Conservation (phyloP, 495 filamentous ascomycete genomes). For the Evansstolkia leycettana region DNA sequence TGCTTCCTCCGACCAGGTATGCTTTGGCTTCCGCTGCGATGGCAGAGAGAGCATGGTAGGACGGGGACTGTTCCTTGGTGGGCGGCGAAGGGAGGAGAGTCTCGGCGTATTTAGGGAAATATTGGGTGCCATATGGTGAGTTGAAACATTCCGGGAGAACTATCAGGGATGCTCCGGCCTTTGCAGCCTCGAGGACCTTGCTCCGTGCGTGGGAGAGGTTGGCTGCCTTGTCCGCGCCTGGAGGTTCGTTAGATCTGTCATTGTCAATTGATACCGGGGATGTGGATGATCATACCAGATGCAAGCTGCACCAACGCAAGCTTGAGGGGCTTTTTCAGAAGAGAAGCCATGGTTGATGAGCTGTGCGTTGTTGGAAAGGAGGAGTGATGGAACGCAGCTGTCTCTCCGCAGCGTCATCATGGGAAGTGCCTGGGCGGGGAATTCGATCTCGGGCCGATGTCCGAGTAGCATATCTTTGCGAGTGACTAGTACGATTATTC, state of each 20-base stretch:
- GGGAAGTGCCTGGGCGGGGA: too few relatives aligned
- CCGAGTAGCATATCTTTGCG: too few relatives aligned
- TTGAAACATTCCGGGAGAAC: constrained; percentile 85
- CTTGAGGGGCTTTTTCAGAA: constrained; percentile 64
- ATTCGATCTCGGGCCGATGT: too few relatives aligned
- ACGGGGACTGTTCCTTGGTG: constrained; percentile 54
- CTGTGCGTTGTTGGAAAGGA: too few relatives aligned
- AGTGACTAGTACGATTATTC: too few relatives aligned
- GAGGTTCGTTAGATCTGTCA: too few relatives aligned
- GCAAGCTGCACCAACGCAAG: constrained; percentile 75
- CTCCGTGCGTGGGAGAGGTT: constrained; percentile 74
- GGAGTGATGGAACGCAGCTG: too few relatives aligned
- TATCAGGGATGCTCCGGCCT: constrained; percentile 52
- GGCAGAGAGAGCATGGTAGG: constrained; percentile 70
- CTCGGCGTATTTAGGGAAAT: constrained; percentile 89
- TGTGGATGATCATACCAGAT: constrained; percentile 46
- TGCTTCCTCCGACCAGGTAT: constrained; percentile 84
- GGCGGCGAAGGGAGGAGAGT: constrained; percentile 70
- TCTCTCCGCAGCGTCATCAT: too few relatives aligned
- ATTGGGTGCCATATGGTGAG: constrained; percentile 84
- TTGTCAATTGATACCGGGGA: too few relatives aligned
- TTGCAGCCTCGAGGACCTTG: constrained; percentile 73
- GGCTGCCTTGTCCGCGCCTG: constrained; percentile 65
- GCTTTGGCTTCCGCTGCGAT: constrained; percentile 64
- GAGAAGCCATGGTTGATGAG: constrained; percentile 29